Evolutionary conservation across 768 basidiomycete species (phyloP).

Genomic region (Termitomyces sp.): DNA sequence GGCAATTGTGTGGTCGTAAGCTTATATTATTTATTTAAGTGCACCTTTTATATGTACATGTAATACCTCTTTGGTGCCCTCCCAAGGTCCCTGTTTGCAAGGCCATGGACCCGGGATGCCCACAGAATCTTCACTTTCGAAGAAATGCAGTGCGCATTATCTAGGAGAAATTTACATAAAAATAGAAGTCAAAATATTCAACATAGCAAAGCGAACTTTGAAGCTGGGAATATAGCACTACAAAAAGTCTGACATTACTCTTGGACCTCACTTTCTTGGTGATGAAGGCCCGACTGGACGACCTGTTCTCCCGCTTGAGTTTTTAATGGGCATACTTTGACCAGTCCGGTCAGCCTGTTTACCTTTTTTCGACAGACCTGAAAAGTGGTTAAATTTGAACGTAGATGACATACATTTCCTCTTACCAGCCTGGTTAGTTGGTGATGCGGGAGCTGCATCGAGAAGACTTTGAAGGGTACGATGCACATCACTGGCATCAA

Average conservation of each 20-base stretch:
- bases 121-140: background rate
- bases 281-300: slow-evolving; percentile 10
- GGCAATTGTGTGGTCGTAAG: background rate
- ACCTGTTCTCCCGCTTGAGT: slow-evolving; percentile 13
- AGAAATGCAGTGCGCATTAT: background rate
- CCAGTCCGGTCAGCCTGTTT: background rate
- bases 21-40: background rate
- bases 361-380: slow-evolving; percentile 5
- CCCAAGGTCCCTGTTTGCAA: background rate
- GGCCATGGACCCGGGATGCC: background rate
- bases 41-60: background rate
- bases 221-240: background rate
- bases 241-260: background rate
- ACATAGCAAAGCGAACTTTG: background rate
- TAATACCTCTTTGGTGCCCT: background rate
- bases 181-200: background rate
- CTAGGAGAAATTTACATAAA: background rate
- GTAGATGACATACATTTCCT: background rate
- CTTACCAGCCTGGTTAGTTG: slow-evolving; percentile 6
- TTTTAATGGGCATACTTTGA: background rate
- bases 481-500: slow-evolving; percentile 27
- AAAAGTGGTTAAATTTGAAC: background rate
- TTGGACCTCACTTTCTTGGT: background rate
- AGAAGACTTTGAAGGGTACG: slow-evolving; percentile 25
- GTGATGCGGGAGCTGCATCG: background rate